Conservation (phyloP, 2,329 filamentous ascomycete genomes). For the Ceratocystis colombiana region DNA sequence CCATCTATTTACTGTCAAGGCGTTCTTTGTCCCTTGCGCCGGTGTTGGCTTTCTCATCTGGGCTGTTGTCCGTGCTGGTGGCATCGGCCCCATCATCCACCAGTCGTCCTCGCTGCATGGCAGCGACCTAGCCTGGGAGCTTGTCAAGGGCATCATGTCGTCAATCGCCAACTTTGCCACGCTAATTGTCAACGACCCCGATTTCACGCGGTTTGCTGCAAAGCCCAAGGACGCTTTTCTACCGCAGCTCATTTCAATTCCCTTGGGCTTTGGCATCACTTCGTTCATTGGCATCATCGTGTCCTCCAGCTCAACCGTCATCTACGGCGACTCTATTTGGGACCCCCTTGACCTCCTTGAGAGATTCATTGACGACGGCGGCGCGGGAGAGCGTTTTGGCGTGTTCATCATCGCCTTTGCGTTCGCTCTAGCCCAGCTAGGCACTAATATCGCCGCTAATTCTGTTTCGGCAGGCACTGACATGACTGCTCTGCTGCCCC, state of each 20-base stretch:
- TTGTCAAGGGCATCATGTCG: slow-evolving; percentile 78
- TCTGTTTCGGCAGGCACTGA: slow-evolving; percentile 75
- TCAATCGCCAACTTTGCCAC: slow-evolving; percentile 87
- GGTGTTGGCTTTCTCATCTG: slow-evolving; percentile 80
- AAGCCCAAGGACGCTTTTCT: slow-evolving; percentile 68
- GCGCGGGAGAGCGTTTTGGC: slow-evolving; percentile 58
- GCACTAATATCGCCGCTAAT: slow-evolving; percentile 81
- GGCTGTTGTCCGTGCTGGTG: slow-evolving; percentile 71
- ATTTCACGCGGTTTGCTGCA: slow-evolving; percentile 73
- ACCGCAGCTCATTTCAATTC: slow-evolving; percentile 69
- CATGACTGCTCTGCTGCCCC: slow-evolving; percentile 67
- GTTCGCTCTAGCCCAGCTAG: slow-evolving; percentile 70
- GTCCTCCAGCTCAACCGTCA: slow-evolving; percentile 59
- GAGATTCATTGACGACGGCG: slow-evolving; percentile 58
- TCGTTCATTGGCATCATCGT: slow-evolving; percentile 77
- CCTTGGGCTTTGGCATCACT: slow-evolving; percentile 62
- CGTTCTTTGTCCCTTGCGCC: slow-evolving; percentile 71
- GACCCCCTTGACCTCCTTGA: slow-evolving; percentile 59
- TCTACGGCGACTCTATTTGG: slow-evolving; percentile 61
- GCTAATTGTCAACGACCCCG: slow-evolving; percentile 70
- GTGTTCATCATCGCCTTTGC: slow-evolving; percentile 62
- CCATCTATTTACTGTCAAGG: slow-evolving; percentile 84
- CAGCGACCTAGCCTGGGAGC: slow-evolving; percentile 64
- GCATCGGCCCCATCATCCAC: slow-evolving; percentile 70
- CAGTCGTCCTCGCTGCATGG: slow-evolving; percentile 55